Base-by-base conservation (phyloP, 208 protist species). In the Porcisia hertigi region DNA sequence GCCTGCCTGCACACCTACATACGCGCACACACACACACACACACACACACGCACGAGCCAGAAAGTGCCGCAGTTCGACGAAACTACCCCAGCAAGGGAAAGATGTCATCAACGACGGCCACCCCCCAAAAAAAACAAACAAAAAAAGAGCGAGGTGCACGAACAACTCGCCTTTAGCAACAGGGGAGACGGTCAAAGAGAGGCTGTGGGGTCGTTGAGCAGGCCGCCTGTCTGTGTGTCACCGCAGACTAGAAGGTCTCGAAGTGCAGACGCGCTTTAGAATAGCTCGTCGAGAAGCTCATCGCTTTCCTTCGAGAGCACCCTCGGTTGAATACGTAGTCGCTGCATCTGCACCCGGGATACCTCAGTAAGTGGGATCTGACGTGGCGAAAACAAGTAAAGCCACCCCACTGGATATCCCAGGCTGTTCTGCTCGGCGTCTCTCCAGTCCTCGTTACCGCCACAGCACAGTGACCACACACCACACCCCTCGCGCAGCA, bases 261-360 rank as follows among this genome's bases (percentile, higher is more conserved):
- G 63, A 36, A 49, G 47, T 25, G 30, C 63, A 7, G 18, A 67
- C 39, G 2, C 23, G 23, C 63, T 67, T 80, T 81, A 91, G 60
- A 89, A 91, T 6, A 89, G 81, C 58, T 89, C 85, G 53, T 89
- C 83, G n/a, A 92, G 63, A 41, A 88, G 69, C 36, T 78, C 82
- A 63, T 92, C 85, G 52, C 71, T 76, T 60, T 82, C 59, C 36
- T 59, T 62, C 8, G 55, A 60, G 23, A 80, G 57, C 16, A 79
- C 41, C n/a, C 69, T 80, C 64, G 70, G 75, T 0, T 80, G 73
- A 20, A 88, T 76, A 30, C 69, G 67, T 39, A 76, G 73, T 36
- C 79, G 76, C 45, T 84, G 70, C 63, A 89, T 82, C 39, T 67
- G 76, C 65, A 86, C 76, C 36, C 77, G 58, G 30, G 76, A 63